phyloP scores from a whole-genome alignment of 768 basidiomycete species.

The Lentinula raphanica region DNA sequence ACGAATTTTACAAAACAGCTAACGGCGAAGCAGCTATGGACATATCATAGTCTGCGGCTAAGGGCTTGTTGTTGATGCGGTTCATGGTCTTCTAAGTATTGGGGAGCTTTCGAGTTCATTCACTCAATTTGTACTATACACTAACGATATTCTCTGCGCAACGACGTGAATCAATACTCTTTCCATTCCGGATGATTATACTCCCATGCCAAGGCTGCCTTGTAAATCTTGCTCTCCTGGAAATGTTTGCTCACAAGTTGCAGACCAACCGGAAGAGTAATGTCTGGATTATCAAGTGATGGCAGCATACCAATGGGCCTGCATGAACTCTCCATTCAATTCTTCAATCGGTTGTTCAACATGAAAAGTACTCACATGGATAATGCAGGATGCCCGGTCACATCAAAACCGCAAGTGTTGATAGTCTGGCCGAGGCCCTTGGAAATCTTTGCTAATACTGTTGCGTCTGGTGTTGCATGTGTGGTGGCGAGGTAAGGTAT shows the following conservation, averaged over 20 bases:
- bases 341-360: too few species aligned
- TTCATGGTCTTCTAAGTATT: too few species aligned
- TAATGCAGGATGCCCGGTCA: not conserved
- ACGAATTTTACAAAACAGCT: slow-evolving; percentile 31
- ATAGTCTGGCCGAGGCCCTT: slow-evolving; percentile 1
- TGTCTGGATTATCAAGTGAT: slow-evolving; percentile 1
- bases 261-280: slow-evolving; percentile 2
- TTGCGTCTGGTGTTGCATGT: not conserved
- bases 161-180: not conserved
- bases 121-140: not conserved
- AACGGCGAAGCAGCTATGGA: not conserved
- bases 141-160: not conserved
- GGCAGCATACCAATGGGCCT: slow-evolving; percentile 6
- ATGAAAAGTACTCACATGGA: not conserved
- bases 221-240: not conserved
- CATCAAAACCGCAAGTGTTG: slow-evolving; percentile 6
- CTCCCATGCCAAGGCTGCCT: slow-evolving; percentile 5
- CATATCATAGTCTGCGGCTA: not conserved
- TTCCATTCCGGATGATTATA: not conserved
- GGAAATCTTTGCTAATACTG: not conserved
- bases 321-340: not conserved
- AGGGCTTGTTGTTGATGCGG: too few species aligned
- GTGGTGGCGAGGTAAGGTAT: slow-evolving; percentile 4
- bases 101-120: too few species aligned
- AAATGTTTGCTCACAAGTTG: slow-evolving; percentile 6